These are phyloP conservation scores for Aspergillus flavus DNA, from an alignment of 2,329 filamentous ascomycete genomes.

Conservation along the genomic window DNA sequence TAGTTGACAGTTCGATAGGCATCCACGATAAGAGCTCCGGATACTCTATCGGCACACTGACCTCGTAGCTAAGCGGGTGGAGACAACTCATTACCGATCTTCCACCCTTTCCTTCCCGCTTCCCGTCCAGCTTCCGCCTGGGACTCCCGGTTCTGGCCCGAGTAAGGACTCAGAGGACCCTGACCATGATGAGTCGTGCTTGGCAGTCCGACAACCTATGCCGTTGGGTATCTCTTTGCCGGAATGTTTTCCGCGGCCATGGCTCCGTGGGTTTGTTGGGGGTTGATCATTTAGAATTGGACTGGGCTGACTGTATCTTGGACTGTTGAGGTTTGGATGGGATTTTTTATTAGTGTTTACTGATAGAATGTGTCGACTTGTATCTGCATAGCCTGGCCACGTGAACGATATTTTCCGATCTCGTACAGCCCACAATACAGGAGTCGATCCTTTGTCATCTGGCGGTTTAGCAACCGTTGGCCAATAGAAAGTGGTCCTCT, in stretches of 20 bases:
- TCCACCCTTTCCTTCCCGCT: constrained; percentile 10
- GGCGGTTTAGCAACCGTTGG: not conserved
- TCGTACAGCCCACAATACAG: not conserved
- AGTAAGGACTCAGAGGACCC: not conserved
- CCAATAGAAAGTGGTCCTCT: not conserved
- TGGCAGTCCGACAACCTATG: constrained; percentile 9
- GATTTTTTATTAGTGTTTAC: not conserved
- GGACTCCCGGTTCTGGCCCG: constrained; percentile 15
- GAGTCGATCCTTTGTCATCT: not conserved
- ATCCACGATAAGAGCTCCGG: not conserved
- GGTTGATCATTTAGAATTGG: not conserved
- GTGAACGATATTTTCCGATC: not conserved
- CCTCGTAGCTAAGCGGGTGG: not conserved
- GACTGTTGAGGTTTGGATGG: not conserved
- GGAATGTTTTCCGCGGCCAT: constrained; percentile 8
- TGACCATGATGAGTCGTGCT: not conserved
- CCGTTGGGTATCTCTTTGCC: constrained; percentile 4
- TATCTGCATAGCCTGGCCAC: not conserved
- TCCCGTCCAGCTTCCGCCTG: constrained; percentile 9
- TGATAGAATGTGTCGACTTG: not conserved
- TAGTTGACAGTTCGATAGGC: not conserved
- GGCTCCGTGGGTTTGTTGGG: not conserved
- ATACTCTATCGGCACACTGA: constrained; percentile 1
- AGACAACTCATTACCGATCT: constrained; percentile 12
- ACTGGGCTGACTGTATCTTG: not conserved